Evolutionary conservation across 2,329 filamentous ascomycete genomes (phyloP), one percentile per base, ranked within the genome.

Genomic region (Eutypella sp.): DNA sequence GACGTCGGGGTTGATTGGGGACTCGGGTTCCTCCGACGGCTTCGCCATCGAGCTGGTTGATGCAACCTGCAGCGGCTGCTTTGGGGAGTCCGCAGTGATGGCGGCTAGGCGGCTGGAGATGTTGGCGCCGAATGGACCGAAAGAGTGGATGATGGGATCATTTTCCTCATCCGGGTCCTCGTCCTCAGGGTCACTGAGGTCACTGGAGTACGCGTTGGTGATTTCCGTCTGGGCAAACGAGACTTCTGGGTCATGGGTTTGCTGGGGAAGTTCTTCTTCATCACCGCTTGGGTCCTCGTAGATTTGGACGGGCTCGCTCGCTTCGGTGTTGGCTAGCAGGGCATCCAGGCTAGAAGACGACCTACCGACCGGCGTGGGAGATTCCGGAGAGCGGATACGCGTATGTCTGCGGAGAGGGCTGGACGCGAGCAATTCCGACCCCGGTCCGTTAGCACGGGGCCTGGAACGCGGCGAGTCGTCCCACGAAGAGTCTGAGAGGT

Each of bases 131-230:
- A 88, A 95, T 1, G 90, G 89, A 15, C 90, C 91, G 55, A 96
- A 96, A 0, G 91, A 96, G 66, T 93, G 88, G 16, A 96, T 75
- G 45, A 96, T 83, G 3, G 91, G 91, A 56, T 97, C 93, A 53
- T 96, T 96, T 67, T 97, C 92, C 70, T 96, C 91, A 57, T 92
- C 86, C 1, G 87, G 84, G 52, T 95, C 82, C 42, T 88, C 84
- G 16, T 90, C 82, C 16, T 85, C 82, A 5, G 67, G 67, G 24
- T 78, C 75, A 52, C 75, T 79, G 22, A 78, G 67, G 42, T 82
- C 79, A 59, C 78, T 82, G 7, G 73, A 76, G 62, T 78, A 80
- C 58, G 73, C 77, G 44, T 71, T 69, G n/a, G 70, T 70, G 20
- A 67, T 58, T 16, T 78, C 74, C 9, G 75, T 76, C 51, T 69